Base-by-base conservation (phyloP, 179 eudicot genomes). In the Vitellaria paradoxa region DNA sequence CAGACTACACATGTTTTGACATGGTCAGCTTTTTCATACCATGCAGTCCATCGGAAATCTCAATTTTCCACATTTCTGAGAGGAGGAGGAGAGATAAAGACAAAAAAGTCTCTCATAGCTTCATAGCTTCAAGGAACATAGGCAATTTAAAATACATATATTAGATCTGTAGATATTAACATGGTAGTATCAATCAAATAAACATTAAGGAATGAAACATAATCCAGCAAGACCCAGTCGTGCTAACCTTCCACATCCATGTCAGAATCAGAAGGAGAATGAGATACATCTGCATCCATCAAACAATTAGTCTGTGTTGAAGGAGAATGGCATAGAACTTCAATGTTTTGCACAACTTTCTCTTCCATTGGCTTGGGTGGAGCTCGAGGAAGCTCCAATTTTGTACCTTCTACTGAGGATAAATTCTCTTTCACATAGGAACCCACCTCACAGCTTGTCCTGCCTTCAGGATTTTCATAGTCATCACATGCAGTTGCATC, bases 171-270 rank as follows among this genome's bases (percentile, higher is more conserved):
- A 78, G 13, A 62, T 6, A 53, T 65, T 15, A 76, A 75, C 47
- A 63, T 15, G 55, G 45, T 40, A 55, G 63, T 10, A 65, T 26
- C 65, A 74, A 53, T 67, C 30, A 20, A 77, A 62, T 26, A 26
- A 62, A 72, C 42, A 55, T 3, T 45, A 47, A 14, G 46, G 20
- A 18, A 75, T 18, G 7, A 7, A 56, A 75, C 6, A 74, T 23
- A 68, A 30, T 60, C 60, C 23, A 45, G 9, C 13, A 40, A 40
- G 15, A 57, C 50, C 71, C 82, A 72, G 64, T 49, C 49, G 74
- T 57, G 86, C 89, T 86, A 78, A 95, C 99, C 99, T 90, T 95
- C 99, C 92, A 95, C 90, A 74, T 95, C 99, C 81, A 95, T 93
- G 85, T 95, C 98, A 59, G 99, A 95, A 86, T 89, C 92, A 74